Conservation (phyloP, 192 early-diverging fungal genomes). For the Phycomyces nitens region DNA sequence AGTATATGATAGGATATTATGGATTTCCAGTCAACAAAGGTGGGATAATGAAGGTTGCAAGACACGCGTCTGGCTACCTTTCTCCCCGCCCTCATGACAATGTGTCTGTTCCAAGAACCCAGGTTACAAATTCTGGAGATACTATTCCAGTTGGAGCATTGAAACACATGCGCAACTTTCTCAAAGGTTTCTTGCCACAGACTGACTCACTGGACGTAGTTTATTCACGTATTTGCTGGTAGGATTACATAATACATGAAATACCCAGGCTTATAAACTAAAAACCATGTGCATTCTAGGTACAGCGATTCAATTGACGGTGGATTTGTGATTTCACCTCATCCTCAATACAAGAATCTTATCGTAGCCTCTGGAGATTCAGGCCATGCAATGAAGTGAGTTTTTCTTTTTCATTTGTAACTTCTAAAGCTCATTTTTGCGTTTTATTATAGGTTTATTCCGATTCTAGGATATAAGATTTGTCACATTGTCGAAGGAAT, state of each 20-base stretch:
- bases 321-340: slow-evolving; percentile 43
- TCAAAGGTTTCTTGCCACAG: slow-evolving; percentile 36
- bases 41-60: slow-evolving; percentile 44
- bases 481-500: slow-evolving; percentile 42
- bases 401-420: neutral
- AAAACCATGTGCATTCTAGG: slow-evolving; percentile 8
- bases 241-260: neutral
- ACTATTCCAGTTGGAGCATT: slow-evolving; percentile 42
- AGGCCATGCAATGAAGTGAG: slow-evolving; percentile 59
- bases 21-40: slow-evolving; percentile 47
- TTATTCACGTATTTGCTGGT: slow-evolving; percentile 48
- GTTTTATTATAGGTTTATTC: slow-evolving; percentile 34
- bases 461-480: slow-evolving; percentile 47
- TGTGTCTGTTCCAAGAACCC: slow-evolving; percentile 36
- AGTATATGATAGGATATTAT: slow-evolving; percentile 31
- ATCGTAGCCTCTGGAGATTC: slow-evolving; percentile 55
- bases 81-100: slow-evolving; percentile 24
- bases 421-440: too few relatives aligned
- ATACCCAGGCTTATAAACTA: neutral
- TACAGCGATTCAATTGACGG: slow-evolving; percentile 55
- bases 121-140: slow-evolving; percentile 16
- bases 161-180: slow-evolving; percentile 36
- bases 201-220: slow-evolving; percentile 32
- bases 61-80: slow-evolving; percentile 44
- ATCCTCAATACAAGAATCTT: slow-evolving; percentile 38